Evolutionary conservation across 495 filamentous ascomycete species (phyloP).

Genomic region (Tuber magnatum): DNA sequence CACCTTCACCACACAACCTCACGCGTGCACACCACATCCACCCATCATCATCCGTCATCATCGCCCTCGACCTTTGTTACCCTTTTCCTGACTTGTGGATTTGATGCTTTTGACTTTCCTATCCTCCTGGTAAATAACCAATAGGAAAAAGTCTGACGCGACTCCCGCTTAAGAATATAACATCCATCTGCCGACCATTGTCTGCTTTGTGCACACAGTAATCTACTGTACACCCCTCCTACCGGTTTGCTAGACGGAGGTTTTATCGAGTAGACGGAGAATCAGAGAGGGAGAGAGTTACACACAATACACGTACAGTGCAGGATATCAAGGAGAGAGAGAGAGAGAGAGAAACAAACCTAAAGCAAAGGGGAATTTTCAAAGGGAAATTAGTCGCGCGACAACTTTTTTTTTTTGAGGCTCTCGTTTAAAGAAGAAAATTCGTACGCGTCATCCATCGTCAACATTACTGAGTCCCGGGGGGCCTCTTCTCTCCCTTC

Average conservation of each 20-base stretch:
- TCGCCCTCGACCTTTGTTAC: neutral
- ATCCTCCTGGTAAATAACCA: slow-evolving; percentile 6
- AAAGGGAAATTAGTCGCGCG: slow-evolving; percentile 30
- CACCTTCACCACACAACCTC: neutral
- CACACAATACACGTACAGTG: neutral
- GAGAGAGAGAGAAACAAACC: neutral
- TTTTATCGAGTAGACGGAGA: slow-evolving; percentile 3
- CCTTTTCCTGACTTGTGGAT: neutral
- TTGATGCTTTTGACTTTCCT: slow-evolving; percentile 5
- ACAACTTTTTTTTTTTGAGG: slow-evolving; percentile 4
- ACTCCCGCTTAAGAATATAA: slow-evolving; percentile 4
- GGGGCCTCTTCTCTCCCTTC: slow-evolving; percentile 1
- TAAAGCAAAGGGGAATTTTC: slow-evolving; percentile 5
- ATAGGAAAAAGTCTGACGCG: slow-evolving; percentile 5
- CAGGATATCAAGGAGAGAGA: slow-evolving; percentile 5
- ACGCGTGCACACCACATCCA: neutral
- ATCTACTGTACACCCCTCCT: slow-evolving; percentile 4
- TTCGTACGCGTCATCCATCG: slow-evolving; percentile 33
- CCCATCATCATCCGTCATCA: slow-evolving; percentile 3
- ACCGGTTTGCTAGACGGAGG: slow-evolving; percentile 6
- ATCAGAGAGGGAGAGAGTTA: neutral
- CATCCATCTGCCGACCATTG: slow-evolving; percentile 3
- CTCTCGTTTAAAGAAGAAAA: slow-evolving; percentile 21
- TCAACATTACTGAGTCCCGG: neutral
- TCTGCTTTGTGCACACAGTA: slow-evolving; percentile 1